Evolutionary conservation across 495 filamentous ascomycete species (phyloP), one percentile per base, ranked within the genome.

Genomic region (Penicillium malachiteum): DNA sequence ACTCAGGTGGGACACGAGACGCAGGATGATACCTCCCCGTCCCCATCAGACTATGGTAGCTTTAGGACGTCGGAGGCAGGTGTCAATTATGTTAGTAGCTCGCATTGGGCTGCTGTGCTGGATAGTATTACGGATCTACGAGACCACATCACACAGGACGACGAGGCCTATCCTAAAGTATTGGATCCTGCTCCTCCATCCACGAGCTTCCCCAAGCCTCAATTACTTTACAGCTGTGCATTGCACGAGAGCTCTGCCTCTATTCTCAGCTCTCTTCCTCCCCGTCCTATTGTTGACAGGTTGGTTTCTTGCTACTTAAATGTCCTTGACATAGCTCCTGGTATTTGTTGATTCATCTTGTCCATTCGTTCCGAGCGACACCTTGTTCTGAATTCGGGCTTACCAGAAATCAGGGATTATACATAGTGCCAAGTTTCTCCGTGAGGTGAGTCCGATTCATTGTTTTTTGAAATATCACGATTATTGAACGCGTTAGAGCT

Each of bases 221-320:
- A 62, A 33, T 57, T 73, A 10, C 51, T 73, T 44, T 72, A 72
- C 56, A 68, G 65, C 5, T 21, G 39, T 35, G 57, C 65, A 14
- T 63, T 56, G 33, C 62, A 63, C 30, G 48, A 52, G 17, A 65
- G 49, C 37, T 59, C 55, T 38, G 59, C 51, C 39, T 63, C 64
- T 48, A 72, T 74, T 26, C 45, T 75, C 18, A 57, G 56, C 45
- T 40, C 58, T 26, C 12, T 75, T 21, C 71, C 72, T 48, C 18
- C 63, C 31, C 66, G 68, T 11, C 56, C 59, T 18, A 53, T 62
- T 26, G 70, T 65, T 31, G 72, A 75, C 53, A 59, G 66, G 17
- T 47, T 51, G 16, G 39, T 63, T 8, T 34, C 52, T 2, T 46
- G 26, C n/a, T 52, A 54, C 39, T 63, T 63, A 14, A 51, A 62